Percentiles rank a stretch among this genome's conserved stretches.
These are phyloP conservation scores for Polyporus tsugae DNA, from an alignment of 1,284 basidiomycete species.

Conservation along the genomic window DNA sequence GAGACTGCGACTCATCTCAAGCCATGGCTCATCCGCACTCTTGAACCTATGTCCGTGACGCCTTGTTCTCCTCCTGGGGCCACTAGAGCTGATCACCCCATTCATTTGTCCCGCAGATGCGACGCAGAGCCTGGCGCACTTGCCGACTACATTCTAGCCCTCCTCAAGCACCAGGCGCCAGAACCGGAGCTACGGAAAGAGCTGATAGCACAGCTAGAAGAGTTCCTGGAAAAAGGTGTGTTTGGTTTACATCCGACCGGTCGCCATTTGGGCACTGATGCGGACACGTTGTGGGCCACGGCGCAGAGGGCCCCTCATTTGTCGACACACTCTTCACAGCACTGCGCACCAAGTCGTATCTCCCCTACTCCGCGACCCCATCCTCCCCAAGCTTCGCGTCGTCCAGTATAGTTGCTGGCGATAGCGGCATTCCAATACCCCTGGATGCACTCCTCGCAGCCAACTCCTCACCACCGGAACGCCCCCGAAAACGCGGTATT, in stretches of 20 bases:
- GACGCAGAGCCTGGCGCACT: conserved; percentile 96
- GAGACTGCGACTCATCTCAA: conserved; percentile 71
- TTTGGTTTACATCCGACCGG: conserved; percentile 15
- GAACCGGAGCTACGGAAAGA: conserved; percentile 87
- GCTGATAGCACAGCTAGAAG: conserved; percentile 81
- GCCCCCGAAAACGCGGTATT: conserved; percentile 68
- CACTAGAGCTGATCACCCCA: conserved; percentile 13
- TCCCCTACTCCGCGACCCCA: conserved; percentile 64
- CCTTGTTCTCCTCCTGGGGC: conserved; percentile 19
- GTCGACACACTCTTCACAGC: conserved; percentile 87
- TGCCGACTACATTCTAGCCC: conserved; percentile 94
- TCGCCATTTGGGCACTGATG: background rate
- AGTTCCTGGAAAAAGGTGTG: conserved; percentile 91
- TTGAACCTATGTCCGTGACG: conserved; percentile 82
- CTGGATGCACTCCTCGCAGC: conserved; percentile 68
- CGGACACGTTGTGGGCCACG: conserved; percentile 5
- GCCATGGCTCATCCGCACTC: conserved; percentile 83
- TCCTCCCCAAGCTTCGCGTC: conserved; percentile 46
- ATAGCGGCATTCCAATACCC: conserved; percentile 81
- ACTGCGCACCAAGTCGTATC: conserved; percentile 82
- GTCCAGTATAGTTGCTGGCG: conserved; percentile 35
- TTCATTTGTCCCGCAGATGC: conserved; percentile 64
- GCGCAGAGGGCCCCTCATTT: conserved; percentile 77
- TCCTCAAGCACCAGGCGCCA: conserved; percentile 89
- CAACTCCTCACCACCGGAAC: conserved; percentile 53